A percentile compares a stretch with the other conserved stretches of the same genome.
Evolutionary conservation across 78 protist genomes (phyloP).

Genomic region (Isochrysis galbana): DNA sequence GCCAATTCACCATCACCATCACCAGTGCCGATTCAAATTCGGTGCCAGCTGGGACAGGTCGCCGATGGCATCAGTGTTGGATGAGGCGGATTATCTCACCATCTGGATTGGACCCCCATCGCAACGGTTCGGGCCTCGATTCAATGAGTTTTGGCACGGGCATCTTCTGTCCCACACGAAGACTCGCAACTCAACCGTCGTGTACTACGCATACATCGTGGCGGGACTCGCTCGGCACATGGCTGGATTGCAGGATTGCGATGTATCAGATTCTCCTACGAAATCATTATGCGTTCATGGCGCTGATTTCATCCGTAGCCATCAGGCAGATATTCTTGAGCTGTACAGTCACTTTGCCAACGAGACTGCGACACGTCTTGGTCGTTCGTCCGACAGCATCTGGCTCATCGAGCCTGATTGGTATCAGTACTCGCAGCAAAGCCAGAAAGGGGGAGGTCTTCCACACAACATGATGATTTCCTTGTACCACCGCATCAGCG

Average conservation of each 20-base stretch:
- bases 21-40: background rate
- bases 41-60: background rate
- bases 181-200: background rate
- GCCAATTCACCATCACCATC: too few relatives aligned
- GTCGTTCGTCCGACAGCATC: background rate
- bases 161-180: background rate
- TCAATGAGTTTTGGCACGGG: background rate
- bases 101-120: background rate
- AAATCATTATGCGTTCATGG: background rate
- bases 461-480: background rate
- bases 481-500: background rate
- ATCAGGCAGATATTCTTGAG: background rate
- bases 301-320: background rate
- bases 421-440: background rate
- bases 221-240: background rate
- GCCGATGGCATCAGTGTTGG: background rate
- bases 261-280: background rate
- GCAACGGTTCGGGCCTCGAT: background rate
- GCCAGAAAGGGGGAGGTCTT: background rate
- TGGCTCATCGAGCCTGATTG: constrained; percentile 15
- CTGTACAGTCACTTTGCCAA: background rate
- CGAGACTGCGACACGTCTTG: background rate
- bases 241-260: background rate
- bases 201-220: background rate
- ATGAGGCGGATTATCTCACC: background rate